These are phyloP conservation scores for Lactarius pseudohatsudake DNA, from an alignment of 768 basidiomycete genomes.

Conservation along the genomic window DNA sequence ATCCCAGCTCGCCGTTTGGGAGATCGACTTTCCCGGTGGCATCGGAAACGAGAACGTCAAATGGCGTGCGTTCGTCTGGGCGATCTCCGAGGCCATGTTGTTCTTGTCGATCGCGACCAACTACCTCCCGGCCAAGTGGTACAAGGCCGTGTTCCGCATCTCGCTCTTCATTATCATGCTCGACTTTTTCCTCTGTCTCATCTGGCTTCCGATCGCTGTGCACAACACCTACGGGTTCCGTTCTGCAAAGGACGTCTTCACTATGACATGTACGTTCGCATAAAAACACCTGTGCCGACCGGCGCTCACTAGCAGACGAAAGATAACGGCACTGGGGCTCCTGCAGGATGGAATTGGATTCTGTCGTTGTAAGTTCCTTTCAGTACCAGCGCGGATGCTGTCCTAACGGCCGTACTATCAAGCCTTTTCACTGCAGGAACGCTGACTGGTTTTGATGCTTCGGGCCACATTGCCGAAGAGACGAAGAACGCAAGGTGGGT, in stretches of 20 bases:
- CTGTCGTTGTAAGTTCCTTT: slow-evolving; percentile 65
- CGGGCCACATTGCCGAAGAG: slow-evolving; percentile 86
- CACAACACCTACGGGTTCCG: slow-evolving; percentile 88
- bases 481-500: slow-evolving; percentile 73
- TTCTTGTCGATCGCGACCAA: slow-evolving; percentile 77
- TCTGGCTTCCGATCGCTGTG: slow-evolving; percentile 93
- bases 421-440: slow-evolving; percentile 87
- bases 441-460: slow-evolving; percentile 88
- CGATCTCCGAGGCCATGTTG: slow-evolving; percentile 70
- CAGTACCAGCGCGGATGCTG: too few relatives aligned
- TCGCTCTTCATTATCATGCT: slow-evolving; percentile 74
- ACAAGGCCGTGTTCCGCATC: slow-evolving; percentile 75
- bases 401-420: neutral
- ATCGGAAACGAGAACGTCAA: slow-evolving; percentile 67
- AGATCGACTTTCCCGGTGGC: slow-evolving; percentile 81
- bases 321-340: slow-evolving; percentile 90
- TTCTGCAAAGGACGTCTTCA: slow-evolving; percentile 80
- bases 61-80: slow-evolving; percentile 87
- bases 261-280: slow-evolving; percentile 60
- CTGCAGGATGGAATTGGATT: slow-evolving; percentile 89
- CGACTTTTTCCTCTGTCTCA: slow-evolving; percentile 84
- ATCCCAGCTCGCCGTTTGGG: slow-evolving; percentile 79
- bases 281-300: neutral
- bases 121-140: slow-evolving; percentile 74
- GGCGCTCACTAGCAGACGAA: slow-evolving; percentile 2